Conservation (phyloP, 2,329 filamentous ascomycete species). For the Pyrenochaeta sp. region DNA sequence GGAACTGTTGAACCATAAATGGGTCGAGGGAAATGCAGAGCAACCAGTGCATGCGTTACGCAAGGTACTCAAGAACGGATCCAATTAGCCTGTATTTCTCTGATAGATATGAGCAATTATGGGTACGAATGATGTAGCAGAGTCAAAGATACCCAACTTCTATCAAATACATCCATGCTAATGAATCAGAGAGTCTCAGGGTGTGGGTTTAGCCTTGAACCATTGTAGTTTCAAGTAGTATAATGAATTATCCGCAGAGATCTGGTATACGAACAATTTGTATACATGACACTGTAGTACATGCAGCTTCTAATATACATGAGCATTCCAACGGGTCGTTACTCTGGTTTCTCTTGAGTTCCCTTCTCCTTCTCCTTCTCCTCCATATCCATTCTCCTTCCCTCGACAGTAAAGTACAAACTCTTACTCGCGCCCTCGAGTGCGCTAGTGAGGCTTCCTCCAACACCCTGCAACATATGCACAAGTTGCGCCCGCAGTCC, state of each 20-base stretch:
- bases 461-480: conserved; percentile 79
- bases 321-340: conserved; percentile 12
- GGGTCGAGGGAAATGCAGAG: background rate
- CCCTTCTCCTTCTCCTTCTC: conserved; percentile 64
- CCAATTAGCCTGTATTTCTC: too few species aligned
- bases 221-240: background rate
- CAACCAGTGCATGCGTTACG: background rate
- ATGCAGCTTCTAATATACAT: background rate
- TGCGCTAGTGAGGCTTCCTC: conserved; percentile 77
- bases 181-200: background rate
- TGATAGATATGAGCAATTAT: background rate
- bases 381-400: conserved; percentile 80
- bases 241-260: background rate
- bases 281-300: background rate
- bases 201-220: background rate
- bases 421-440: conserved; percentile 82
- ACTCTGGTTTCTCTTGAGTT: conserved; percentile 24
- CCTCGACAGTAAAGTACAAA: conserved; percentile 88
- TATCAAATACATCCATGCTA: background rate
- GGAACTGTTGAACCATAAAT: too few species aligned
- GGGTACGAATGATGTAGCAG: background rate
- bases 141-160: background rate
- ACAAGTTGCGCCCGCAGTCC: conserved; percentile 85
- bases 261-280: background rate
- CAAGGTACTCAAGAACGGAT: too few species aligned